phyloP scores from a whole-genome alignment of 495 filamentous ascomycete species.

The Tuber calosporum region DNA sequence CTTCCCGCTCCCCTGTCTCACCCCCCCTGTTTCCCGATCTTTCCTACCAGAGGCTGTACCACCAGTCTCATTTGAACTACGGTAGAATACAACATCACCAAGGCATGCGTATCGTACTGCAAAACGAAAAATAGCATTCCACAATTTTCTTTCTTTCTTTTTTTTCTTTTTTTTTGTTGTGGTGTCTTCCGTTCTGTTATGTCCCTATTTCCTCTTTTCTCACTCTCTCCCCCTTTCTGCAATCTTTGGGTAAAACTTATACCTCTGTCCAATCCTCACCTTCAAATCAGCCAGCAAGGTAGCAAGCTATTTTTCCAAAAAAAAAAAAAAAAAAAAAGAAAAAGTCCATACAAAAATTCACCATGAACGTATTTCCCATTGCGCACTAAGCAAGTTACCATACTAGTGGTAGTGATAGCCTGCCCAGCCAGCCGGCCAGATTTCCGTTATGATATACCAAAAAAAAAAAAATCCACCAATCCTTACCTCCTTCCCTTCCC shows the following conservation, averaged over 20 bases:
- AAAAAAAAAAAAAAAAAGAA: background rate
- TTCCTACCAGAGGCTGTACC: too few species aligned
- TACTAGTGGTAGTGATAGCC: background rate
- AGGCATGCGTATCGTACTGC: background rate
- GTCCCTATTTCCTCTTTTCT: background rate
- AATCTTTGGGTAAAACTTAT: conserved; percentile 2
- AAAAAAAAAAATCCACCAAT: background rate
- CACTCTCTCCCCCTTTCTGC: background rate
- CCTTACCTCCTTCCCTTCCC: background rate
- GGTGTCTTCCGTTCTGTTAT: background rate
- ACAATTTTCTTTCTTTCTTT: background rate
- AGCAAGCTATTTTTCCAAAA: background rate
- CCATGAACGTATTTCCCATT: conserved; percentile 2
- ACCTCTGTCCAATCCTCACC: background rate
- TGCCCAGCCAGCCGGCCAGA: background rate
- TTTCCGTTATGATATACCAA: background rate
- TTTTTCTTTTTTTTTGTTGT: background rate
- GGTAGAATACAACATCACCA: background rate
- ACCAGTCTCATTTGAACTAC: background rate
- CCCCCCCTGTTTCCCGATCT: too few species aligned
- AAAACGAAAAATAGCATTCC: background rate
- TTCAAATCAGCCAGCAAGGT: background rate
- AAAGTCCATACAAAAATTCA: background rate
- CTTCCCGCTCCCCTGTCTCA: too few species aligned
- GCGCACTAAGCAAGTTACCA: background rate